Evolutionary conservation across 345 rosid species (phyloP), one percentile per base, ranked within the genome.

Genomic region (Euphorbia tirucalli): DNA sequence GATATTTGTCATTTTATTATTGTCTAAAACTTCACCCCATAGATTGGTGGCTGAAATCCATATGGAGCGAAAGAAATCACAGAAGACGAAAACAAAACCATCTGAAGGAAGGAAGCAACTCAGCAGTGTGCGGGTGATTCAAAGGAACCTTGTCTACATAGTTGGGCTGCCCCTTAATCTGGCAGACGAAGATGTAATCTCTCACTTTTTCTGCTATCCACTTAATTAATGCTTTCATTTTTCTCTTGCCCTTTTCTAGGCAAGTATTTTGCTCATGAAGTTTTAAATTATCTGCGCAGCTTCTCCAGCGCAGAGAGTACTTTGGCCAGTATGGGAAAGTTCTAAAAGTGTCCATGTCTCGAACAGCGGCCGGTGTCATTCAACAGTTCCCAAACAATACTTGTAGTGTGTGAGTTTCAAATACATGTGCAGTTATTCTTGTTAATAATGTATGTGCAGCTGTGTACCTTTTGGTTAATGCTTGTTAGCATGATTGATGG

Each of bases 321-420:
- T 93, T 93, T 80, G 89, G 91, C 58, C 98, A 88, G 71, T 93
- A 93, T 76, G 98, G 98, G 71, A 93, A 90, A 80, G 98, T 91
- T 62, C 75, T 85, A 28, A 93, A 91, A 79, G 97, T 91, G n/a
- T 91, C 98, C 22, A 84, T 91, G 94, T 89, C 97, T 52, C 90
- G 91, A n/a, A 88, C 96, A n/a, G 84, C 97, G 69, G 52, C 94
- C 64, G 98, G 98, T 71, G 84, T 86, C 30, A 82, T 91, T 76
- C 94, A 89, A 77, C 97, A 88, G 66, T 89, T 88, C 74, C 89
- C 98, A 50, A 93, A 91, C 84, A 91, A 79, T 77, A 89, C 94
- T 75, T 93, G 98, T 81, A 86, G 97, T 84, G 97, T 93, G 96
- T 91, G 78, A 84, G 97, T 82, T 69, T 50, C 66, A 65, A 52